phyloP scores from a whole-genome alignment of 2,329 filamentous ascomycete genomes.

The Cladosporium austrohemisphaericum region DNA sequence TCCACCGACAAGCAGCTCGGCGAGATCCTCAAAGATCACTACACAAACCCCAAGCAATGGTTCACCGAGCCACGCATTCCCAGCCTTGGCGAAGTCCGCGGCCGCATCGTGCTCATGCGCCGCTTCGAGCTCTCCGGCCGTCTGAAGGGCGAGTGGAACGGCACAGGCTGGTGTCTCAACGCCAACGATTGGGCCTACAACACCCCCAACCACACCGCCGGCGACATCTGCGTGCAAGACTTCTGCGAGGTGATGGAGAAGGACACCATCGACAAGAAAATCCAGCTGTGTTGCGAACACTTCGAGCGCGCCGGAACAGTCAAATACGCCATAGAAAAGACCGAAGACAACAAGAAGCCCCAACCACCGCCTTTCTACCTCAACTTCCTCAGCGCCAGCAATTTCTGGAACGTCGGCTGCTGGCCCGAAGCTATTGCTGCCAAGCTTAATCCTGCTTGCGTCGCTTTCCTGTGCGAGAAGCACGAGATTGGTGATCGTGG shows the following conservation, averaged over 20 bases:
- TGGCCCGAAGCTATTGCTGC: conserved; percentile 92
- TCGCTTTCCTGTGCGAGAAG: conserved; percentile 54
- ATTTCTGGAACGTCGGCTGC: conserved; percentile 87
- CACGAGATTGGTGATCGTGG: conserved; percentile 41
- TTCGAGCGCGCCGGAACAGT: conserved; percentile 61
- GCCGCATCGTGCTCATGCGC: conserved; percentile 78
- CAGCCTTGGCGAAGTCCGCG: conserved; percentile 71
- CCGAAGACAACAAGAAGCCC: neutral
- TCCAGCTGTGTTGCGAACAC: conserved; percentile 68
- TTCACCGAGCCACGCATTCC: conserved; percentile 75
- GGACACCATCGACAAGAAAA: conserved; percentile 75
- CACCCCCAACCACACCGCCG: conserved; percentile 69
- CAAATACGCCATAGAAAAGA: conserved; percentile 32
- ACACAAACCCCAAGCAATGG: conserved; percentile 65
- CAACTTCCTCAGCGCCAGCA: conserved; percentile 87
- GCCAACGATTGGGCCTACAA: conserved; percentile 79
- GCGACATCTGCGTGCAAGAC: conserved; percentile 81
- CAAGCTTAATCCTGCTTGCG: conserved; percentile 76
- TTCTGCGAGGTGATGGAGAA: conserved; percentile 83
- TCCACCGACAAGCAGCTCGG: conserved; percentile 76
- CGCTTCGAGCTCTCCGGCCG: conserved; percentile 63
- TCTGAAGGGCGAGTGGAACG: conserved; percentile 50
- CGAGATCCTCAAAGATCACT: conserved; percentile 68
- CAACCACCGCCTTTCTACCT: conserved; percentile 63
- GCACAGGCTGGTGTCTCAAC: conserved; percentile 56